These are phyloP conservation scores for Aspergillus sp. DNA, from an alignment of 2,329 filamentous ascomycete species.

Conservation along the genomic window DNA sequence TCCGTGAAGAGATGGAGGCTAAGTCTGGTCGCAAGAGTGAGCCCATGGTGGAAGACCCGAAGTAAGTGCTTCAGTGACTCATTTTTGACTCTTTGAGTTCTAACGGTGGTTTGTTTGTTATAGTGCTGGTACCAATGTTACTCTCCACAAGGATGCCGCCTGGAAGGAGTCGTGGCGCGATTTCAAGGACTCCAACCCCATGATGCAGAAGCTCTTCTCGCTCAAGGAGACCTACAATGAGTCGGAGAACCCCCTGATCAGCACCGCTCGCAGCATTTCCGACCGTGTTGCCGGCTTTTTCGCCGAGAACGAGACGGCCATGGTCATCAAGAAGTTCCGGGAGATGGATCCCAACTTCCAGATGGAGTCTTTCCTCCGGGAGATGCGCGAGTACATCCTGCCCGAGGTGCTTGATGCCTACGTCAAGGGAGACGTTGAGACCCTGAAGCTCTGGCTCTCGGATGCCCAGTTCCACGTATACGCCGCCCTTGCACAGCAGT, in stretches of 20 bases:
- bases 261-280: conserved; percentile 88
- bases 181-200: conserved; percentile 84
- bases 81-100: conserved; percentile 21
- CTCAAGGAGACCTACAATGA: conserved; percentile 89
- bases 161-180: conserved; percentile 99
- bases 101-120: conserved; percentile 24
- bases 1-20: conserved; percentile 64
- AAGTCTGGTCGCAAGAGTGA: conserved; percentile 54
- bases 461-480: conserved; percentile 97
- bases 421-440: conserved; percentile 90
- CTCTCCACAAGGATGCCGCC: conserved; percentile 91
- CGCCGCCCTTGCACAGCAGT: conserved; percentile 93
- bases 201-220: conserved; percentile 84
- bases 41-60: conserved; percentile 75
- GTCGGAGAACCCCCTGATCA: conserved; percentile 93
- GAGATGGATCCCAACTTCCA: conserved; percentile 95
- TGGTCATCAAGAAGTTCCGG: conserved; percentile 97
- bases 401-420: conserved; percentile 97
- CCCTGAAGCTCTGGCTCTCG: conserved; percentile 90
- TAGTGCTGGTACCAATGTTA: conserved; percentile 91
- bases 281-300: conserved; percentile 94
- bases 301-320: conserved; percentile 95
- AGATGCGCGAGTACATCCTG: conserved; percentile 96
- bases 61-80: conserved; percentile 60
- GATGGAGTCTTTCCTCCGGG: conserved; percentile 88